Evolutionary conservation across 179 eudicot genomes (phyloP).

Genomic region (Gypsophila paniculata): DNA sequence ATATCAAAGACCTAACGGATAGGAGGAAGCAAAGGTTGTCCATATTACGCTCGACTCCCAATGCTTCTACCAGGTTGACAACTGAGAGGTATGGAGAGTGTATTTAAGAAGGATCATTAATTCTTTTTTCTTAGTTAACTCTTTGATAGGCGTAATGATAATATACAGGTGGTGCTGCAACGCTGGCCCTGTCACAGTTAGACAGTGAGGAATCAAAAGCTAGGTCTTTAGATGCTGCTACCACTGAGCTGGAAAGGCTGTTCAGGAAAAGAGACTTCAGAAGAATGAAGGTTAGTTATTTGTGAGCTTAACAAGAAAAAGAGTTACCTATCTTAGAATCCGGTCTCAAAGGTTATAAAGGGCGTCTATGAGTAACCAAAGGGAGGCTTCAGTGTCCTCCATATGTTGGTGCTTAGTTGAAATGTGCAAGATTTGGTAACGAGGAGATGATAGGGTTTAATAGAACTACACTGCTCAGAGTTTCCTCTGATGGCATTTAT

Average conservation of each 20-base stretch:
- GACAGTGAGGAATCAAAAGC: constrained; percentile 62
- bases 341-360: background rate
- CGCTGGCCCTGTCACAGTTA: constrained; percentile 63
- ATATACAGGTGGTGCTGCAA: constrained; percentile 68
- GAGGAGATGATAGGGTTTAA: background rate
- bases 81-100: constrained; percentile 40
- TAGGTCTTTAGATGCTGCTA: constrained; percentile 80
- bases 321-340: background rate
- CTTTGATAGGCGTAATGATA: constrained; percentile 17
- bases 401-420: background rate
- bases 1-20: constrained; percentile 50
- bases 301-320: constrained; percentile 12
- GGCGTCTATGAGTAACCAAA: background rate
- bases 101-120: background rate
- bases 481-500: background rate
- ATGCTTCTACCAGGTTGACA: constrained; percentile 30
- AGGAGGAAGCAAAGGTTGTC: constrained; percentile 59
- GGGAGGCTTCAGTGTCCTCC: background rate
- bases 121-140: background rate
- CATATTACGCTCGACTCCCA: constrained; percentile 32
- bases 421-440: background rate
- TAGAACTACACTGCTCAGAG: background rate
- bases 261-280: constrained; percentile 81
- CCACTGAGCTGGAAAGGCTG: constrained; percentile 80
- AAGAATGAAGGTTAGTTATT: constrained; percentile 67